phyloP scores from a whole-genome alignment of 2,329 filamentous ascomycete species.

The Sordariomycetes sp. region DNA sequence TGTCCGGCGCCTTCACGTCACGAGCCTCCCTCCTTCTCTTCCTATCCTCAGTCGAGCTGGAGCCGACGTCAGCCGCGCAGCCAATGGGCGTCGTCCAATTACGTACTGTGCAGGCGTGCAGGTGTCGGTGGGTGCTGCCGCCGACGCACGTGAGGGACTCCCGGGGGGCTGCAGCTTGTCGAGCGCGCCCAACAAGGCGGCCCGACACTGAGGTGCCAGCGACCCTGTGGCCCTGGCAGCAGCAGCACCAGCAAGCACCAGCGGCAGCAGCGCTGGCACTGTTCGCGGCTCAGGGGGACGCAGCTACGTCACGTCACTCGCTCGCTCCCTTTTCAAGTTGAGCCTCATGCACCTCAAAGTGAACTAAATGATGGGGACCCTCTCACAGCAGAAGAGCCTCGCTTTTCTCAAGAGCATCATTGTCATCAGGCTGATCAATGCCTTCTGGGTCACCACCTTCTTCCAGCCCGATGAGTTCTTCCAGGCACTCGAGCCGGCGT shows the following conservation, averaged over 20 bases:
- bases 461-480: slow-evolving; percentile 99
- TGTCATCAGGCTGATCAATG: slow-evolving; percentile 69
- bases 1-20: slow-evolving; percentile 25
- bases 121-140: no score
- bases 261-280: no score
- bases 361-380: background rate
- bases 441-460: slow-evolving; percentile 72
- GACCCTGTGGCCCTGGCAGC: no score
- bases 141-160: no score
- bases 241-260: no score
- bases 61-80: slow-evolving; percentile 6
- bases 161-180: no score
- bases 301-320: no score
- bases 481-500: slow-evolving; percentile 90
- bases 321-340: no score
- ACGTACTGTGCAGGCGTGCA: slow-evolving; percentile 6
- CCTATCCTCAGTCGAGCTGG: slow-evolving; percentile 1
- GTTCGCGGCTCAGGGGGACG: no score
- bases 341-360: no score
- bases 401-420: slow-evolving; percentile 34
- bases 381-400: slow-evolving; percentile 6
- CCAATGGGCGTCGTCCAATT: slow-evolving; percentile 5
- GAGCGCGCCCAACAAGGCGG: no score
- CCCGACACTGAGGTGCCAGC: no score
- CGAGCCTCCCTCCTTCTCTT: background rate